A percentile compares a stretch with the other conserved stretches of the same genome.
These are phyloP conservation scores for Pholiota molesta DNA, from an alignment of 768 basidiomycete genomes.

Conservation along the genomic window DNA sequence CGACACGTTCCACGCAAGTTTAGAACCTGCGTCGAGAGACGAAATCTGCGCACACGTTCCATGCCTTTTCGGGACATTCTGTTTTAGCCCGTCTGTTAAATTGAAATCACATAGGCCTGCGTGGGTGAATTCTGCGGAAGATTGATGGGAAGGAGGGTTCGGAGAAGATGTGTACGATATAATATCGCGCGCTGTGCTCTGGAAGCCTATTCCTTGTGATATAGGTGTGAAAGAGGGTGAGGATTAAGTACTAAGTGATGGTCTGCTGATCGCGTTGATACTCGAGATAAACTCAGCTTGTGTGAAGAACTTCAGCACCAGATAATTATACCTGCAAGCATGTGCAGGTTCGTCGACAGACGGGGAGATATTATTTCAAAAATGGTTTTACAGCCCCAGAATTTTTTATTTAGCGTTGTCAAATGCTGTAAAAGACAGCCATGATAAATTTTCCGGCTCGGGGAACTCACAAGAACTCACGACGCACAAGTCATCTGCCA, in stretches of 20 bases:
- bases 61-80: neutral
- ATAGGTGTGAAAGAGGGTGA: neutral
- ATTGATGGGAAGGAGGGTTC: neutral
- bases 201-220: neutral
- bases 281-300: neutral
- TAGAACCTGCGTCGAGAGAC: neutral
- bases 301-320: neutral
- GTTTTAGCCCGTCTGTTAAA: neutral
- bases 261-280: neutral
- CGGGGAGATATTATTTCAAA: neutral
- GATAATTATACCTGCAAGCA: neutral
- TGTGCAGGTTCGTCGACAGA: neutral
- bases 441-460: neutral
- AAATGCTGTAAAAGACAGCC: neutral
- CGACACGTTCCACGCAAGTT: neutral
- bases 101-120: neutral
- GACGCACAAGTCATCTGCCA: neutral
- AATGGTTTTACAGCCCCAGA: neutral
- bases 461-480: neutral
- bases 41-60: neutral
- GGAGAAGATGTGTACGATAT: neutral
- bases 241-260: neutral
- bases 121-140: neutral
- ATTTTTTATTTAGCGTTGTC: neutral
- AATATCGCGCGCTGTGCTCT: neutral